Base-by-base conservation (phyloP, 2,329 filamentous ascomycete genomes). In the Talaromyces sp. region DNA sequence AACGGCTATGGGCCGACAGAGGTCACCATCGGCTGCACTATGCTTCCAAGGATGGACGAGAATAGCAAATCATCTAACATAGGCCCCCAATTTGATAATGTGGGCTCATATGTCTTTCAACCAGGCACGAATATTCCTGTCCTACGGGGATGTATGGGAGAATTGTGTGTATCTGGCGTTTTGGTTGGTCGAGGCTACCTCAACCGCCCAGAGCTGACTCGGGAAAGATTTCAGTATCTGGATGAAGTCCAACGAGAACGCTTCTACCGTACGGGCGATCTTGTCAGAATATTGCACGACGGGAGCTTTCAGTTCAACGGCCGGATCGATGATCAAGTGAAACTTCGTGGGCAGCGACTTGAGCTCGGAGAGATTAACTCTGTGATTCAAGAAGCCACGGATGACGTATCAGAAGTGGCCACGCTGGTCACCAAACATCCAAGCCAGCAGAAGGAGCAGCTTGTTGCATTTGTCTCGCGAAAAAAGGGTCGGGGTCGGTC, bases 1-100 rank as follows among this genome's bases (percentile, higher is more conserved):
- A 97, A 97, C 66, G 91, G 91, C 2, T 91, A 96, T 63, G 92
- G 92, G 0, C 93, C 92, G 1, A 97, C 92, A 0, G 93, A 97
- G 70, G 89, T 90, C 0, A 97, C 92, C 0, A 97, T 97, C 62
- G 92, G 92, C 5, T 89, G 92, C 36, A 96, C 92, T 0, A 95
- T 94, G 81, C 92, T 88, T 65, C 86, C 87, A n/a, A 82, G 89
- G 35, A 89, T 96, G 7, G 89, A 89, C 0, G 73, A 77, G 19
- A 89, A 88, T 63, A 91, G 90, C 0, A 88, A 91, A 31, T 85
- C 92, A 0, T 89, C 90, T 10, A 97, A 97, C 66, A 97, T 97
- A 64, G 92, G 92, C 0, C 81, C 80, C 25, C 89, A 91, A 62
- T 97, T 96, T 63, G 83, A 87, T 63, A 97, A 97, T 62, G 92